Evolutionary conservation across 169 alveolate genomes (phyloP), one percentile per base, ranked within the genome.

Genomic region (Plasmodium gonderi): DNA sequence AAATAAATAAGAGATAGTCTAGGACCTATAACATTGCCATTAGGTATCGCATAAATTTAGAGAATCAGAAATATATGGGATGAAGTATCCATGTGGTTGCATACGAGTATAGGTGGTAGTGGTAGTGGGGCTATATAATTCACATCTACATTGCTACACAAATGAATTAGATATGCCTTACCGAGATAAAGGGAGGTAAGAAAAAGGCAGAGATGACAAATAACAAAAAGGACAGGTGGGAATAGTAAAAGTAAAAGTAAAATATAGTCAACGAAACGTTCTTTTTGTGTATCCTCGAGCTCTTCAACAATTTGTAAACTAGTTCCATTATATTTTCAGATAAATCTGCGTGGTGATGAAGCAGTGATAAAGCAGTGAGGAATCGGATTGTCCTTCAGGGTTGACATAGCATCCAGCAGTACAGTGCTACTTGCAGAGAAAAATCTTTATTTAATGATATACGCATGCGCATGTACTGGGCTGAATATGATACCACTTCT

Each of bases 111-210:
- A 38, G 12, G 12, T n/a, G n/a, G n/a, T n/a, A n/a, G n/a, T n/a
- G n/a, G n/a, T n/a, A n/a, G n/a, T n/a, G n/a, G n/a, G n/a, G n/a
- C n/a, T n/a, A n/a, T n/a, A n/a, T n/a, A n/a, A n/a, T n/a, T n/a
- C n/a, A n/a, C n/a, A n/a, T n/a, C n/a, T n/a, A n/a, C n/a, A n/a
- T n/a, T n/a, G n/a, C n/a, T n/a, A n/a, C n/a, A n/a, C n/a, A n/a
- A n/a, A 36, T 14, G 9, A 60, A 0, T 60, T 12, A 0, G 38
- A n/a, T 0, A 3, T 1, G 12, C 36, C 72, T 40, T 82, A 82
- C 91, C 82, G 91, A 82, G 20, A 82, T 82, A 14, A 82, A 60
- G n/a, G 91, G 91, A 11, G 91, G 91, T 11, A 82, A 31, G 36
- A 82, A 82, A 54, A 82, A 69, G 17, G 60, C 40, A 31, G 47